A percentile compares a stretch with the other conserved stretches of the same genome.
Conservation (phyloP, 2,329 filamentous ascomycete species). For the Fusarium sp. region DNA sequence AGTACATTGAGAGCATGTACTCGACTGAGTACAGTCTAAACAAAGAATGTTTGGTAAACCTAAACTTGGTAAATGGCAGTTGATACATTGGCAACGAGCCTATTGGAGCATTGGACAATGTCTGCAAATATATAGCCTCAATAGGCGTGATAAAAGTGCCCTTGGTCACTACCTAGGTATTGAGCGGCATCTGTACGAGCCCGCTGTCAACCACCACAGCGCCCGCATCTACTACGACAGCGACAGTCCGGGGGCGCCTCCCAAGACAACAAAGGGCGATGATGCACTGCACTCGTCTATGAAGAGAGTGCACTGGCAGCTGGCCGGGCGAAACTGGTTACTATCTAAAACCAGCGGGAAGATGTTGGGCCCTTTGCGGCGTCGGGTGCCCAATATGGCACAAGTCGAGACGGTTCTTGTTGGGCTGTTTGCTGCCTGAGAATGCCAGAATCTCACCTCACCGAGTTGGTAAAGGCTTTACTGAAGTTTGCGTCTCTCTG, state of each 20-base stretch:
- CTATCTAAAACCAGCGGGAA: neutral
- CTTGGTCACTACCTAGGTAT: neutral
- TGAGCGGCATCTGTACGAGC: slow-evolving; percentile 1
- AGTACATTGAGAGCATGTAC: slow-evolving; percentile 26
- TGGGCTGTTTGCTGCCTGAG: neutral
- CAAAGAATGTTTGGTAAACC: neutral
- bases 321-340: no score
- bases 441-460: neutral
- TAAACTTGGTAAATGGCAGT: slow-evolving; percentile 4
- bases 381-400: neutral
- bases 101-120: neutral
- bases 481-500: neutral
- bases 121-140: slow-evolving; percentile 10
- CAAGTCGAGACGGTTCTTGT: neutral
- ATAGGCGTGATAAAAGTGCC: slow-evolving; percentile 13
- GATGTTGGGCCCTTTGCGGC: neutral
- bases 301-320: no score
- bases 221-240: neutral
- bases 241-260: neutral
- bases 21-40: neutral
- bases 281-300: no score
- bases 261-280: neutral
- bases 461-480: neutral
- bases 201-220: slow-evolving; percentile 4
- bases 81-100: neutral